Base-by-base conservation (phyloP, 768 basidiomycete species). In the Trametes cubensis region DNA sequence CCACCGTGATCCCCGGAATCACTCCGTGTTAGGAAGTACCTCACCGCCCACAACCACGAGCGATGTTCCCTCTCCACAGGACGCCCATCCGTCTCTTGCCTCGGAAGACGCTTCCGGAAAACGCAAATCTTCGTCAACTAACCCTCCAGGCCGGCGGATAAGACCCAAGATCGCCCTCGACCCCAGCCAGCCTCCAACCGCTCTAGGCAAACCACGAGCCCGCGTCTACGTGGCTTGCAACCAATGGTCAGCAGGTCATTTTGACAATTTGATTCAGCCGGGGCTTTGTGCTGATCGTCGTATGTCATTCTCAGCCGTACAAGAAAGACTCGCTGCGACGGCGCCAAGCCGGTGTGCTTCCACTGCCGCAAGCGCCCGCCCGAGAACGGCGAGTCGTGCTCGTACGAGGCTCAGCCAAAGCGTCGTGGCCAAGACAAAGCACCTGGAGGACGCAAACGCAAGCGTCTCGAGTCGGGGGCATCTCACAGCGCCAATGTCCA, bases 141-240 rank as follows among this genome's bases (percentile, higher is more conserved):
- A 52, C 11, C 42, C 53, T 8, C 48, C 58, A 11, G 52, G 63
- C 30, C 48, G 55, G 1, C 30, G 63, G 4, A 64, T 64, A 15
- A 39, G 63, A 8, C 63, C 81, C 20, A 84, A 72, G 48, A 88
- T 91, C 55, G 85, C 83, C 30, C 83, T 92, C 26, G 86, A 88
- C 6, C 79, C 87, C 4, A 86, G 86, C 67, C 90, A 92, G 65
- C 90, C 90, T 1, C 84, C 86, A 44, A 92, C 90, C 0, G 87
- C 89, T 0, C 88, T 90, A 71, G 90, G 90, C 13, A 90, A 83
- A 65, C 85, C 83, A n/a, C 80, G 90, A 13, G 82, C 84, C 15
- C 81, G 90, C 28, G 90, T 92, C 18, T 92, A 85, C 62, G 87
- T 92, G 39, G 90, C 90, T 20, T 92, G 90, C 71, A 28, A 86